Percentiles rank a stretch among this genome's conserved stretches.
Evolutionary conservation across 805 yeast species (phyloP).

Genomic region (Myxozyma kluyveri): DNA sequence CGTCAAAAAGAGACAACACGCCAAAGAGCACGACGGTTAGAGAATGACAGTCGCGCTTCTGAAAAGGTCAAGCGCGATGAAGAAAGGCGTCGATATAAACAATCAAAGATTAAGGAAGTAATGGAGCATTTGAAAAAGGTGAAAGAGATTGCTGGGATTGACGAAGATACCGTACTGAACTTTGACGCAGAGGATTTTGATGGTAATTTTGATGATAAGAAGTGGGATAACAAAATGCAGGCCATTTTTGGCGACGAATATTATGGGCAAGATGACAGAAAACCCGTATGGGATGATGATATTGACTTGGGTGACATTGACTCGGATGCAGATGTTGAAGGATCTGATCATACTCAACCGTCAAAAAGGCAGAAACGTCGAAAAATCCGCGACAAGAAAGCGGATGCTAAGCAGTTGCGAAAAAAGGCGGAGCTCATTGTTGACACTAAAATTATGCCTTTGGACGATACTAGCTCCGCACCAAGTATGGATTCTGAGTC

Average conservation of each 20-base stretch:
- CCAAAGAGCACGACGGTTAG: conserved; percentile 75
- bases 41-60: conserved; percentile 52
- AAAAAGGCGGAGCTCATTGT: conserved; percentile 70
- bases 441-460: conserved; percentile 62
- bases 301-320: conserved; percentile 49
- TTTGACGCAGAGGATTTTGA: conserved; percentile 63
- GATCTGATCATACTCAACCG: conserved; percentile 17
- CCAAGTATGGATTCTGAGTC: neutral
- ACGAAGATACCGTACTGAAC: conserved; percentile 56
- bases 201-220: conserved; percentile 76
- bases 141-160: conserved; percentile 60
- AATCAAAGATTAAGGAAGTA: conserved; percentile 70
- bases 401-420: conserved; percentile 54
- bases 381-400: conserved; percentile 34
- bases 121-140: conserved; percentile 66
- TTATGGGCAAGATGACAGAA: conserved; percentile 53
- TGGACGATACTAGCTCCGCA: conserved; percentile 46
- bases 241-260: conserved; percentile 83
- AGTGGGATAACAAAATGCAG: conserved; percentile 85
- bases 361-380: conserved; percentile 35
- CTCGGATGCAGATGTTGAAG: conserved; percentile 29
- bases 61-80: conserved; percentile 57
- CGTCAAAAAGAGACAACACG: conserved; percentile 71
- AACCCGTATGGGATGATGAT: conserved; percentile 67
- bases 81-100: conserved; percentile 67